These are phyloP conservation scores for Juglanconis sp. DNA, from an alignment of 2,329 filamentous ascomycete genomes.

Conservation along the genomic window DNA sequence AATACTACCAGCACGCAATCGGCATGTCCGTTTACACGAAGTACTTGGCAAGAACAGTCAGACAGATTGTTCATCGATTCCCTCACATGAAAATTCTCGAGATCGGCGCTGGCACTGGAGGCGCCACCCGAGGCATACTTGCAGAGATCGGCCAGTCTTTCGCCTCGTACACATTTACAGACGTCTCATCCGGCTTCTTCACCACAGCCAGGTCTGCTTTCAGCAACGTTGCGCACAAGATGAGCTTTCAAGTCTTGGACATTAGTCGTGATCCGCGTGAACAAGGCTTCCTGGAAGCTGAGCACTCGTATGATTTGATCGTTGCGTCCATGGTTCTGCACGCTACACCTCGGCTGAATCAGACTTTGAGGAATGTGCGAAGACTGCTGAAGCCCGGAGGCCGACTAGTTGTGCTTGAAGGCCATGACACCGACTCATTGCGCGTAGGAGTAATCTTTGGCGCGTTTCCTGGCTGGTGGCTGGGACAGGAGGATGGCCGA, in stretches of 20 bases:
- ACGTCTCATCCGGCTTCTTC: slow-evolving; percentile 37
- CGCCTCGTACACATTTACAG: slow-evolving; percentile 40
- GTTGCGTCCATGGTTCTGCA: background rate
- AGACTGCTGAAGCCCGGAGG: background rate
- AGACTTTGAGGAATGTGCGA: background rate
- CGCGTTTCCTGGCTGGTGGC: no score
- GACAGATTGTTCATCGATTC: slow-evolving; percentile 30
- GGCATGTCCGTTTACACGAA: no score
- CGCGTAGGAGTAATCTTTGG: no score
- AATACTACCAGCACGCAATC: no score
- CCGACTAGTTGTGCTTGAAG: background rate
- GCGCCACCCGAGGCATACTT: slow-evolving; percentile 33
- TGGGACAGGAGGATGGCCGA: no score
- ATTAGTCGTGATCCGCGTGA: background rate
- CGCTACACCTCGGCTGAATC: background rate
- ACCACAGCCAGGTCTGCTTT: background rate
- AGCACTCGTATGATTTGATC: background rate
- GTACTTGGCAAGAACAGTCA: no score
- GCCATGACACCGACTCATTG: background rate
- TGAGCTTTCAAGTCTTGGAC: background rate
- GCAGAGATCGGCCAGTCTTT: slow-evolving; percentile 27
- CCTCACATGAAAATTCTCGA: slow-evolving; percentile 31
- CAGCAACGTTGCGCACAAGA: background rate
- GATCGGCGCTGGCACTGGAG: no score
- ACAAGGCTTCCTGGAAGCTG: background rate